These are phyloP conservation scores for Sinapis alba DNA, from an alignment of 441 rosid species.

Conservation along the genomic window DNA sequence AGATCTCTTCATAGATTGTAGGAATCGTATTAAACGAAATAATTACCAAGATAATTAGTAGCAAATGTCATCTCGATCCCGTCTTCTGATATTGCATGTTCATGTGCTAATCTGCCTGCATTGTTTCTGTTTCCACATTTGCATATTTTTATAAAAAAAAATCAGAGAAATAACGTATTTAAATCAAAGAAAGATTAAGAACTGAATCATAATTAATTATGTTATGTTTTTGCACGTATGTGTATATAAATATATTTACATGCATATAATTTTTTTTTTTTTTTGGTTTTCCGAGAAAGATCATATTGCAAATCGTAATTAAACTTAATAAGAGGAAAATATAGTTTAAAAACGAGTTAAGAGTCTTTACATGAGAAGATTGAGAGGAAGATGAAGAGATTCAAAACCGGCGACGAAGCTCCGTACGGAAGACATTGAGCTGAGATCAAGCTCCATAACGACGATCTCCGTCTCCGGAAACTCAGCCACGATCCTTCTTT, in stretches of 20 bases:
- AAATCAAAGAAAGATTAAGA: background rate
- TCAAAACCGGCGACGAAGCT: conserved; percentile 73
- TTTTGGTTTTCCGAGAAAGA: background rate
- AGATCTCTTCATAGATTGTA: conserved; percentile 24
- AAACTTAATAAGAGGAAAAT: background rate
- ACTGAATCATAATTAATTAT: conserved; percentile 1
- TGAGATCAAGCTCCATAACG: conserved; percentile 88
- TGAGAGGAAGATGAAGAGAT: conserved; percentile 69
- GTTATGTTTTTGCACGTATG: conserved; percentile 27
- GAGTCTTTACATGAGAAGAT: conserved; percentile 76
- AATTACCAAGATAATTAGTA: conserved; percentile 82
- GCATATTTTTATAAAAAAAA: background rate
- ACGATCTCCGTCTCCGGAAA: conserved; percentile 62
- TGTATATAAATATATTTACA: background rate
- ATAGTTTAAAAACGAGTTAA: background rate
- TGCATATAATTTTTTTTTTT: background rate
- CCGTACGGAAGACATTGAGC: conserved; percentile 84
- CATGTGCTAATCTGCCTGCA: conserved; percentile 87
- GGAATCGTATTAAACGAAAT: conserved; percentile 23
- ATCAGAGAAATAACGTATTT: background rate
- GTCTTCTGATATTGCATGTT: conserved; percentile 89
- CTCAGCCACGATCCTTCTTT: conserved; percentile 62
- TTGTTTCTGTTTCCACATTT: conserved; percentile 64
- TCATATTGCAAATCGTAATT: background rate
- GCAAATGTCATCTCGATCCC: conserved; percentile 97